A percentile compares a stretch with the other conserved stretches of the same genome.
phyloP scores from a whole-genome alignment of 768 basidiomycete genomes.

The Coprinellus micaceus region DNA sequence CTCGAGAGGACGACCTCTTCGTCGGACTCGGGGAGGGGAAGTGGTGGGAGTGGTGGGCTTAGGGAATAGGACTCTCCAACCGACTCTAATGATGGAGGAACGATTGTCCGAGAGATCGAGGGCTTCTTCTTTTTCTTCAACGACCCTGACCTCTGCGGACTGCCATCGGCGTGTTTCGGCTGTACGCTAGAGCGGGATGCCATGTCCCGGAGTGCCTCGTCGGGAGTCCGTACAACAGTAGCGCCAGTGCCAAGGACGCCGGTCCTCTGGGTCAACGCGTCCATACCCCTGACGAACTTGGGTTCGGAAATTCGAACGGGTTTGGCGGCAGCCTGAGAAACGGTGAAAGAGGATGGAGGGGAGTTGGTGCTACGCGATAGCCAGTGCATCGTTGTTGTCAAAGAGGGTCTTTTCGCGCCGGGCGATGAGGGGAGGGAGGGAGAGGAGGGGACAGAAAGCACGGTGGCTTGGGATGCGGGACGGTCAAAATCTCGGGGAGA shows the following conservation, averaged over 20 bases:
- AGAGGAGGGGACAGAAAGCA: constrained; percentile 20
- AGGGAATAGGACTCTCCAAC: constrained; percentile 25
- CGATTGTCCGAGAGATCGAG: constrained; percentile 16
- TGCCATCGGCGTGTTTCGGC: constrained; percentile 14
- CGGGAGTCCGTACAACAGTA: constrained; percentile 72
- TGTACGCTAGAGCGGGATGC: constrained; percentile 39
- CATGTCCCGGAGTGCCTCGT: constrained; percentile 64
- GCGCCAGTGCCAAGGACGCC: constrained; percentile 69
- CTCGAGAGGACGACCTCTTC: constrained; percentile 25
- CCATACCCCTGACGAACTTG: constrained; percentile 39
- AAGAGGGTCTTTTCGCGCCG: constrained; percentile 29
- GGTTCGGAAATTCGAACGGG: constrained; percentile 39
- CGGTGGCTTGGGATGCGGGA: constrained; percentile 20
- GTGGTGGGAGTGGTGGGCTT: constrained; percentile 56
- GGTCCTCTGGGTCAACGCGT: constrained; percentile 37
- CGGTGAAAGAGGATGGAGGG: constrained; percentile 22
- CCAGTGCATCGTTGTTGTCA: constrained; percentile 51
- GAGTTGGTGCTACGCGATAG: constrained; percentile 36
- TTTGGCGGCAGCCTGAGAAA: constrained; percentile 31
- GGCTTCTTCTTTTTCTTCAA: constrained; percentile 14
- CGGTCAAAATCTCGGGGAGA: constrained; percentile 14
- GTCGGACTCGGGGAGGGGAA: constrained; percentile 38
- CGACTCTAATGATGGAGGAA: constrained; percentile 20
- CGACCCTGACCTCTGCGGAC: constrained; percentile 4
- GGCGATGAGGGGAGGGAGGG: constrained; percentile 22